phyloP scores from a whole-genome alignment of 2,329 filamentous ascomycete genomes.

The Trichoderma sp. region DNA sequence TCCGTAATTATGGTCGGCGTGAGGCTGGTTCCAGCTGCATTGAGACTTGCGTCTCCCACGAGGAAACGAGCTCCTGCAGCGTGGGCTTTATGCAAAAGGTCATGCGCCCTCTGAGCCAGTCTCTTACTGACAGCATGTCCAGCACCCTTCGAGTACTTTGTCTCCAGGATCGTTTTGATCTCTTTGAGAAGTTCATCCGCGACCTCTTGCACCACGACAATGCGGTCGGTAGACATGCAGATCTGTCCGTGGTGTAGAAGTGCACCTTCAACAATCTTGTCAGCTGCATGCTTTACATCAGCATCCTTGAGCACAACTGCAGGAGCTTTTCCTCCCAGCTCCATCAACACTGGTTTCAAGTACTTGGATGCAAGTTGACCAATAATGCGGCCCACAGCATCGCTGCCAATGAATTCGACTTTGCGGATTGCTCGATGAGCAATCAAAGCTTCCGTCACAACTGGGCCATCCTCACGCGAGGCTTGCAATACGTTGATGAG shows the following conservation, averaged over 20 bases:
- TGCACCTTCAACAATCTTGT: conserved; percentile 26
- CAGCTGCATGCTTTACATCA: conserved; percentile 41
- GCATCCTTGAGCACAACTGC: conserved; percentile 45
- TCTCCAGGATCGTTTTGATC: not conserved
- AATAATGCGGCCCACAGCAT: conserved; percentile 41
- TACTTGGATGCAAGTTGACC: conserved; percentile 35
- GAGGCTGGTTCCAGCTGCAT: not conserved
- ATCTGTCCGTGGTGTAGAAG: conserved; percentile 55
- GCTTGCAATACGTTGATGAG: conserved; percentile 39
- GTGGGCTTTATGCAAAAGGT: conserved; percentile 50
- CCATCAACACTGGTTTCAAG: conserved; percentile 46
- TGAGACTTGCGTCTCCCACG: conserved; percentile 30
- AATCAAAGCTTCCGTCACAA: conserved; percentile 37
- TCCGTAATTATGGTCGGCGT: conserved; percentile 60
- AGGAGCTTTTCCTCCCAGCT: conserved; percentile 47
- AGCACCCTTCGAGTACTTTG: not conserved
- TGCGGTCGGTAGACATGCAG: conserved; percentile 68
- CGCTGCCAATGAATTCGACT: conserved; percentile 45
- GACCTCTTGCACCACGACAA: conserved; percentile 35
- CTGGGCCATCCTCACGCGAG: conserved; percentile 32
- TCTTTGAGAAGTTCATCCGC: not conserved
- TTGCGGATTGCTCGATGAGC: conserved; percentile 37
- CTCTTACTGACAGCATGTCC: not conserved
- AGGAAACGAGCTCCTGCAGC: conserved; percentile 57
- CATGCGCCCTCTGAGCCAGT: not conserved